Conservation (phyloP, 2,329 filamentous ascomycete genomes). For the Cercospora janseana region DNA sequence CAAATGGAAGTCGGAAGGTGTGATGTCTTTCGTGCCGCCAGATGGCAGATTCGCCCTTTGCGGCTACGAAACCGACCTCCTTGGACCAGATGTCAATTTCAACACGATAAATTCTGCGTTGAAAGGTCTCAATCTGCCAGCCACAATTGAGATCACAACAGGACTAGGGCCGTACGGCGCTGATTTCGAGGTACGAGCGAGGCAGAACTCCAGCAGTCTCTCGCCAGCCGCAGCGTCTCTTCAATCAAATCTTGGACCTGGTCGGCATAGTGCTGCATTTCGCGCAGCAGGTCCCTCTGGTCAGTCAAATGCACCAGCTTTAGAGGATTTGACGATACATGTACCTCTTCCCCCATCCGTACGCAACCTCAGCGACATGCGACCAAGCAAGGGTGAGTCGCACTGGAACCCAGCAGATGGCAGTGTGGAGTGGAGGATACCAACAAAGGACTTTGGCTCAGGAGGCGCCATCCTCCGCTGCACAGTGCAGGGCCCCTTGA, state of each 20-base stretch:
- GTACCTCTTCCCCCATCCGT: conserved; percentile 77
- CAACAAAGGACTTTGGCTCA: conserved; percentile 67
- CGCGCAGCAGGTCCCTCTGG: conserved; percentile 22
- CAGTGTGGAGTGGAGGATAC: conserved; percentile 77
- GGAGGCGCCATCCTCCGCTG: conserved; percentile 65
- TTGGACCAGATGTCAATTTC: conserved; percentile 61
- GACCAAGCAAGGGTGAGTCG: conserved; percentile 78
- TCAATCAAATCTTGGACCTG: conserved; percentile 30
- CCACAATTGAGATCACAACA: conserved; percentile 77
- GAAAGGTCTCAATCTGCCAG: conserved; percentile 68
- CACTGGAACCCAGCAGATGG: conserved; percentile 72
- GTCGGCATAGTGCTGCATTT: conserved; percentile 25
- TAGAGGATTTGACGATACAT: conserved; percentile 76
- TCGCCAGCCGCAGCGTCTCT: conserved; percentile 33
- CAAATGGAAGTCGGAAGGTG: conserved; percentile 84
- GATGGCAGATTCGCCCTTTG: conserved; percentile 92
- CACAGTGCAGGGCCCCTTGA: conserved; percentile 66
- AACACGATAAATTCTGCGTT: conserved; percentile 24
- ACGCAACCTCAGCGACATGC: conserved; percentile 77
- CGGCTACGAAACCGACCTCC: conserved; percentile 88
- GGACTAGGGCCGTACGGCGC: conserved; percentile 70
- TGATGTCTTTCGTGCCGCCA: conserved; percentile 92
- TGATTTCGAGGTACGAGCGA: conserved; percentile 85
- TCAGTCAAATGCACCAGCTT: conserved; percentile 38
- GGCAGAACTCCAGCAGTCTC: conserved; percentile 42